These are phyloP conservation scores for Fusarium sp. DNA, from an alignment of 2,329 filamentous ascomycete genomes.

Conservation along the genomic window DNA sequence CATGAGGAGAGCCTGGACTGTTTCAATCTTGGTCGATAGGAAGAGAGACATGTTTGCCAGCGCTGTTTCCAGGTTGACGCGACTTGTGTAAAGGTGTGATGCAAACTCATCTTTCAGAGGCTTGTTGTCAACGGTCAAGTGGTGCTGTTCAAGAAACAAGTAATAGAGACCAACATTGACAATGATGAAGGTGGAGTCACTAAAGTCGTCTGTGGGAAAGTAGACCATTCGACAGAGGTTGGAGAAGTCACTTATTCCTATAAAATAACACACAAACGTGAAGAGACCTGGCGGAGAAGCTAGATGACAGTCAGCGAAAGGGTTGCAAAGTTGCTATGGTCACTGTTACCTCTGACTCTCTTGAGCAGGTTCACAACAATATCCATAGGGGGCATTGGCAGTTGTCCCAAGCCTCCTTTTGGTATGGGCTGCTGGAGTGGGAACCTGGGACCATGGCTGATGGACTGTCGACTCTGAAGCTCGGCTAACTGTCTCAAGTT, in stretches of 20 bases:
- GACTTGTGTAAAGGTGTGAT: conserved; percentile 55
- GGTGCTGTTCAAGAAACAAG: conserved; percentile 60
- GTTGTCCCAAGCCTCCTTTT: conserved; percentile 59
- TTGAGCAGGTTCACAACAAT: conserved; percentile 62
- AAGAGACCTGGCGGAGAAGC: conserved; percentile 60
- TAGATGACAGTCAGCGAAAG: conserved; percentile 1
- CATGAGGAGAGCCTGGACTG: conserved; percentile 68
- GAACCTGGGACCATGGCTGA: conserved; percentile 58
- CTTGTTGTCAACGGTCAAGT: conserved; percentile 49
- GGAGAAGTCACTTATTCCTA: conserved; percentile 62
- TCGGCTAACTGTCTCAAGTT: conserved; percentile 65
- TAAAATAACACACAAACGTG: conserved; percentile 62
- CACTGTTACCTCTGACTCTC: conserved; percentile 57
- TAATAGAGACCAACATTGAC: conserved; percentile 64
- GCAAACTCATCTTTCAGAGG: conserved; percentile 52
- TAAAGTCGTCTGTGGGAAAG: conserved; percentile 63
- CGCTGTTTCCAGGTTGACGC: conserved; percentile 62
- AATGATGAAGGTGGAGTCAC: conserved; percentile 62
- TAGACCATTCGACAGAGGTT: conserved; percentile 63
- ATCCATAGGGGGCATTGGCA: conserved; percentile 66
- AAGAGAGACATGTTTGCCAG: conserved; percentile 66
- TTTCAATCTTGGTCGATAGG: conserved; percentile 65
- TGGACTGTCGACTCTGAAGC: conserved; percentile 59
- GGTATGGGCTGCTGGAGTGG: conserved; percentile 60
- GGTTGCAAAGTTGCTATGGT: neutral